Evolutionary conservation across 768 basidiomycete species (phyloP), one percentile per base, ranked within the genome.

Genomic region (Brasilioporus rufonigricans): DNA sequence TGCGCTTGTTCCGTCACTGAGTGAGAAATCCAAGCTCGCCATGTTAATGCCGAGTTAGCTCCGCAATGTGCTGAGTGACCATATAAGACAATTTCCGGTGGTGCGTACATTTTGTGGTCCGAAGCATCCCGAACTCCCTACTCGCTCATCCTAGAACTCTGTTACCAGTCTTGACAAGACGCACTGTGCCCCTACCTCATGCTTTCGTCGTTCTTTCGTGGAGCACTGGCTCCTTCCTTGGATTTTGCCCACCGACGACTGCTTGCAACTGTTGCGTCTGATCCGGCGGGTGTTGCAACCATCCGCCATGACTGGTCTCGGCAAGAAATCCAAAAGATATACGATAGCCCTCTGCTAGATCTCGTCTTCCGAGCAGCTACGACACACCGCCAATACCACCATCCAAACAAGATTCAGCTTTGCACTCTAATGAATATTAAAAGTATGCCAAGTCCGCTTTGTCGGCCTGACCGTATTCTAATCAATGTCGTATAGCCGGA

Each of bases 391-490:
- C 80, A 86, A 65, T 77, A 89, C 70, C 93, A 97, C 61, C 89
- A 95, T 73, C 87, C 94, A 31, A 80, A 73, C 62, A 93, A 97
- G 77, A 84, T 98, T 29, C 96, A 98, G 73, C 80, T 98, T 31
- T 98, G 95, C 64, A 98, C 96, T 5, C 80, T 98, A 29, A 93
- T 98, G 89, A 98, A 98, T 70, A 98, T 98, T 73, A 98, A 98
- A 74, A 93, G 93, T 91, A 71, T 61, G 88, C 33, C n/a, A 56
- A 45, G 41, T 45, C 51, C 63, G 53, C 61, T 62, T 50, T 70
- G 68, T 67, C 61, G 63, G 58, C 66, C 45, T 47, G 13, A 32
- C 33, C 36, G 7, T 45, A 5, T 44, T 40, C 55, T 57, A 14
- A 63, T 56, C 45, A 50, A 47, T 57, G 27, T 19, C 50, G 44